Evolutionary conservation across 2,329 filamentous ascomycete genomes (phyloP), one percentile per base, ranked within the genome.

Genomic region (Phaeosphaeriaceae sp.): DNA sequence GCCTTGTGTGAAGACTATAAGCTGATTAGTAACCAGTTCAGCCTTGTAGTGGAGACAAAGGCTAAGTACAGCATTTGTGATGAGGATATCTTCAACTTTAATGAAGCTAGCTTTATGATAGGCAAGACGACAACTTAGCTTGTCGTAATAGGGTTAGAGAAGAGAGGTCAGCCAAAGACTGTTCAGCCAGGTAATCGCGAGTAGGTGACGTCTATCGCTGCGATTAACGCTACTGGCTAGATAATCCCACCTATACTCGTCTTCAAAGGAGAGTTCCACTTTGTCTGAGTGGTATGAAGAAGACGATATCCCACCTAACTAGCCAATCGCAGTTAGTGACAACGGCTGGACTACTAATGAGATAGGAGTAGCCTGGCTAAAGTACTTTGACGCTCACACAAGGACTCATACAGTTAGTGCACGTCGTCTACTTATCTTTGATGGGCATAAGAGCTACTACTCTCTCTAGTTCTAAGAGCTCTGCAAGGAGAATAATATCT

Each of bases 261-360:
- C 42, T 44, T 52, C 28, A 29, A 37, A 11, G 41, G 41, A 30
- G 29, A 39, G 38, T 29, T 26, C 29, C 38, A 46, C 28, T 15
- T n/a, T 36, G 12, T 42, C 26, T 42, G 18, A 13, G 17, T 46
- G 16, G 30, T 45, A 53, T 26, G 8, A 32, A 6, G 39, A 42
- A 13, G 26, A 17, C 4, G 17, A 13, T 16, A 33, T 42, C 39
- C 16, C 26, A 15, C 20, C 6, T 26, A 3, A 33, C 15, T 32
- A 17, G 34, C n/a, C 34, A 26, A 66, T 72, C 36, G 52, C 52
- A 43, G 46, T 63, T 18, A 69, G 56, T 42, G 48, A 48, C 26
- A 74, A 74, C 34, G 55, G 69, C 39, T 75, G 46, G 65, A 74
- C 64, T 18, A 67, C 52, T 46, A 64, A 74, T 61, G 23, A 69